Base-by-base conservation (phyloP, 148 eudicot species). In the Chenopodium quinoa region DNA sequence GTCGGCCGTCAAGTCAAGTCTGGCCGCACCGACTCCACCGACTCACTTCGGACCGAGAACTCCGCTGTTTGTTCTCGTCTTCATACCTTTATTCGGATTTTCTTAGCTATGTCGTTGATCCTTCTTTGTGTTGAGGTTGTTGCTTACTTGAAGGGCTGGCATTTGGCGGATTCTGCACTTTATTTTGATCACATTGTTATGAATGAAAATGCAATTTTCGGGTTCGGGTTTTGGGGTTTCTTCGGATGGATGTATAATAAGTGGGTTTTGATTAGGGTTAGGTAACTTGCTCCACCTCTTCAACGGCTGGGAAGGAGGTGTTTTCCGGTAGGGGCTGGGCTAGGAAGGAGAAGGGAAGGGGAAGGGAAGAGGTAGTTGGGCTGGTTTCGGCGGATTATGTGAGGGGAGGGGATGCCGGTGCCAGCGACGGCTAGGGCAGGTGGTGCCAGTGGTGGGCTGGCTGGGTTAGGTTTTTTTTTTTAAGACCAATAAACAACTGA, bases 261-360 rank as follows among this genome's bases (percentile, higher is more conserved):
- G n/a, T 95, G 99, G 99, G 92, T 91, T 70, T 11, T 77, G 76
- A 62, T 93, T 50, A 85, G 99, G 89, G 95, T 89, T 47, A 94
- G 85, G 52, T 96, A 91, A 71, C 84, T 93, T 12, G 99, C 98
- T 70, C 99, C 95, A 0, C 90, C 91, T 7, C 90, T 96, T 1
- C 98, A 93, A 79, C 85, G 90, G 79, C 74, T 93, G 25, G 25
- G 25, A 23, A 23, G 25, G 25, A 23, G 25, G 25, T 0, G 25
- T 23, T 23, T 23, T 23, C 25, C 25, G 25, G 25, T 23, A 23
- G 25, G 25, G 25, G 25, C 25, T 23, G 25, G 25, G 25, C 25
- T 23, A 23, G 25, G 25, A 23, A 23, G 25, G 25, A 23, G 25
- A 23, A 23, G 25, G 25, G 25, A 23, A 23, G 25, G 25, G 25